Conservation (phyloP, 257 asterid species). For the Primulina huaijiensis region DNA sequence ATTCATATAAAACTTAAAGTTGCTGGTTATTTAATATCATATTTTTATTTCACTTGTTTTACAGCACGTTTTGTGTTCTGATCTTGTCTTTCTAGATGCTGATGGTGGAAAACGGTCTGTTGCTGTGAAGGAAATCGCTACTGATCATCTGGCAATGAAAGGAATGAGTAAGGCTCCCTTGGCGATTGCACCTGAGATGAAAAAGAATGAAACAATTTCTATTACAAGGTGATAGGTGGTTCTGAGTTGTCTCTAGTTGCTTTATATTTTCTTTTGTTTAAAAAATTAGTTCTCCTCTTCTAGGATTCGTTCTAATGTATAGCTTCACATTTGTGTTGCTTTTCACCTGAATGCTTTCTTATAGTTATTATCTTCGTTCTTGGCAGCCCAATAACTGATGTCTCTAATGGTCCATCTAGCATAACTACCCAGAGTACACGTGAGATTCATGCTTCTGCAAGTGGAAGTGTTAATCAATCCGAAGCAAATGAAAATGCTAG, state of each 20-base stretch:
- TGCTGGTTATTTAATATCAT: slow-evolving; percentile 9
- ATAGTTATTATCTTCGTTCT: slow-evolving; percentile 27
- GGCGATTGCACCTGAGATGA: slow-evolving; percentile 43
- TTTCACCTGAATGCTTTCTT: slow-evolving; percentile 8
- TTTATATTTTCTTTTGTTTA: slow-evolving; percentile 18
- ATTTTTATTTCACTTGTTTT: slow-evolving; percentile 17
- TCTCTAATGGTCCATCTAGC: slow-evolving; percentile 48
- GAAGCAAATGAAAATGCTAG: slow-evolving; percentile 26
- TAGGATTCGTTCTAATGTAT: slow-evolving; percentile 2
- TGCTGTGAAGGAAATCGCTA: slow-evolving; percentile 46
- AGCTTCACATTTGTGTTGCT: slow-evolving; percentile 3
- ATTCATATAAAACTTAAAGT: background rate
- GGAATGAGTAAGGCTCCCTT: slow-evolving; percentile 36
- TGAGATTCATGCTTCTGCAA: slow-evolving; percentile 32
- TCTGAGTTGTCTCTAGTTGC: slow-evolving; percentile 15
- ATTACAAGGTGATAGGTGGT: slow-evolving; percentile 44
- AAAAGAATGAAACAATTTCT: slow-evolving; percentile 43
- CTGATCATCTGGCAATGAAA: slow-evolving; percentile 44
- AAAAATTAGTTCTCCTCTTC: slow-evolving; percentile 14
- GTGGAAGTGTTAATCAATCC: slow-evolving; percentile 26
- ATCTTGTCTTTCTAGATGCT: slow-evolving; percentile 46
- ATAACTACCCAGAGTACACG: slow-evolving; percentile 38
- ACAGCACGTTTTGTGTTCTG: slow-evolving; percentile 12
- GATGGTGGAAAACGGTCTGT: slow-evolving; percentile 59
- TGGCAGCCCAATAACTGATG: slow-evolving; percentile 51